phyloP scores from a whole-genome alignment of 805 yeast genomes.

The Wickerhamomyces canadensis region DNA sequence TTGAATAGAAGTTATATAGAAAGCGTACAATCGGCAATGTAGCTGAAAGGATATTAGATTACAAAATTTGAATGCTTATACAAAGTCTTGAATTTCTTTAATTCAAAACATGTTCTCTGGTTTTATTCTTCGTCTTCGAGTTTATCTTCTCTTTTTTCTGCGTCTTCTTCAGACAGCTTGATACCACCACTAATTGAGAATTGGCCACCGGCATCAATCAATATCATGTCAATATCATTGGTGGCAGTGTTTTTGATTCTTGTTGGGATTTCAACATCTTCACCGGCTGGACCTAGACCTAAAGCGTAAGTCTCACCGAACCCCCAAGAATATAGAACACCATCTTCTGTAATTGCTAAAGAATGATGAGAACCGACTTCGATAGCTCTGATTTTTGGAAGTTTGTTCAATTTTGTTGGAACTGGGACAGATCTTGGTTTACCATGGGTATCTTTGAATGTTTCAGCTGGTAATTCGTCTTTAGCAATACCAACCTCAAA shows the following conservation, averaged over 20 bases:
- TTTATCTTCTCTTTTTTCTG: slow-evolving; percentile 41
- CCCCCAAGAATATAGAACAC: slow-evolving; percentile 93
- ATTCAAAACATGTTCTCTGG: no score
- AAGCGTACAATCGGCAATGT: no score
- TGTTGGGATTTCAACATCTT: slow-evolving; percentile 84
- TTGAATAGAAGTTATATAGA: neutral
- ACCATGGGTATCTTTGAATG: slow-evolving; percentile 75
- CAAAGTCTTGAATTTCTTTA: no score
- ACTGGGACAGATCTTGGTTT: slow-evolving; percentile 79
- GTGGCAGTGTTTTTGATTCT: slow-evolving; percentile 94
- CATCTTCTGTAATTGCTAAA: slow-evolving; percentile 77
- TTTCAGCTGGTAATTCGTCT: slow-evolving; percentile 60
- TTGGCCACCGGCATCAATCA: slow-evolving; percentile 95
- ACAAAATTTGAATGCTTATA: neutral
- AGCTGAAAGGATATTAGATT: no score
- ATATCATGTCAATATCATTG: slow-evolving; percentile 59
- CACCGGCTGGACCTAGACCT: slow-evolving; percentile 86
- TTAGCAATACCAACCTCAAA: slow-evolving; percentile 80
- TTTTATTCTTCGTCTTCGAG: slow-evolving; percentile 49
- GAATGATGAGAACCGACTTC: slow-evolving; percentile 93
- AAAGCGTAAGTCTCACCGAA: slow-evolving; percentile 96
- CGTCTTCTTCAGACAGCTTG: slow-evolving; percentile 33
- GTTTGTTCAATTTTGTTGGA: slow-evolving; percentile 61
- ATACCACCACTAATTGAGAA: slow-evolving; percentile 86
- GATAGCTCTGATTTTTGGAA: slow-evolving; percentile 53